These are phyloP conservation scores for Penicillium pulvis DNA, from an alignment of 495 filamentous ascomycete genomes.

Conservation along the genomic window DNA sequence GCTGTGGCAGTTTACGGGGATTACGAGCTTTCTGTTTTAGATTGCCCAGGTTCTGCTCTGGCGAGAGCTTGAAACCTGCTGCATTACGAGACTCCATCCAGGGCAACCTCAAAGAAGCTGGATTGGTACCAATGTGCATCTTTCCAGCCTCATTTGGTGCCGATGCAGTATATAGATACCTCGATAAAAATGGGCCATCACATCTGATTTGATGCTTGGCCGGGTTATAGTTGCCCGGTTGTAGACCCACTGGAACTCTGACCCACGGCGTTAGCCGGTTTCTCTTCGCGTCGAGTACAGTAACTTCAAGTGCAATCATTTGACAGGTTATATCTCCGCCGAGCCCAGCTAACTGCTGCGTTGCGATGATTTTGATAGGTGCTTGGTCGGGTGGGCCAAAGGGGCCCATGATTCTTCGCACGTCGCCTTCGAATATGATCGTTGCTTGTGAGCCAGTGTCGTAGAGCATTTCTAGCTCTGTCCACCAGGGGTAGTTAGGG, in stretches of 20 bases:
- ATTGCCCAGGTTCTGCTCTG: too few species aligned
- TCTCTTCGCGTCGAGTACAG: background rate
- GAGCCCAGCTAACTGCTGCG: background rate
- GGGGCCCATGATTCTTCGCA: background rate
- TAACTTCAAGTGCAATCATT: background rate
- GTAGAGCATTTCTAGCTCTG: background rate
- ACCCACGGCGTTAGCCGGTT: background rate
- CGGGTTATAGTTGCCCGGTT: background rate
- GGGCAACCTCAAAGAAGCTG: too few species aligned
- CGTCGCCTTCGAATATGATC: background rate
- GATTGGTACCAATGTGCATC: too few species aligned
- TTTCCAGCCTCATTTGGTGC: too few species aligned
- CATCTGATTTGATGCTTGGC: too few species aligned
- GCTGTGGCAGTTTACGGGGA: too few species aligned
- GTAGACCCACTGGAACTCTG: background rate
- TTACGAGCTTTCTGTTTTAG: too few species aligned
- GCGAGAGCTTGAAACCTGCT: too few species aligned
- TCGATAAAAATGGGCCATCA: too few species aligned
- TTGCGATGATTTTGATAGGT: background rate
- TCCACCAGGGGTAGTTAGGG: slow-evolving; percentile 1
- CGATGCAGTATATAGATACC: too few species aligned
- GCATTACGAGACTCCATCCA: too few species aligned
- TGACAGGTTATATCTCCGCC: background rate
- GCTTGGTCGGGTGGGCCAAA: background rate
- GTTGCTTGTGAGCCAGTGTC: slow-evolving; percentile 1